A percentile compares a stretch with the other conserved stretches of the same genome.
These are phyloP conservation scores for Epicoccum nigrum DNA, from an alignment of 2,329 filamentous ascomycete species.

Conservation along the genomic window DNA sequence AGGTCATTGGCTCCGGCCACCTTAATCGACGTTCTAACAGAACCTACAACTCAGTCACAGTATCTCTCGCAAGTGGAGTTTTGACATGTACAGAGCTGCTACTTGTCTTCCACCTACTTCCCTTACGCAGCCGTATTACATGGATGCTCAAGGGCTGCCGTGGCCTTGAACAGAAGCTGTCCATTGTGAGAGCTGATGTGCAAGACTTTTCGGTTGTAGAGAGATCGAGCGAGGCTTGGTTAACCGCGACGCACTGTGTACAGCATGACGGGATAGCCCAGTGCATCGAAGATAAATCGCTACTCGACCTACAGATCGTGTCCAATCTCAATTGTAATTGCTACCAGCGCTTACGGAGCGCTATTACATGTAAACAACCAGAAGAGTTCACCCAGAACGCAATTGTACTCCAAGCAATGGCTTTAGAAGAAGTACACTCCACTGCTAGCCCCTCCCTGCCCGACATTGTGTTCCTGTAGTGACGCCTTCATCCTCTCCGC, in stretches of 20 bases:
- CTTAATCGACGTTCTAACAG: too few species aligned
- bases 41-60: too few species aligned
- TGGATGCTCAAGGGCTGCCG: not conserved
- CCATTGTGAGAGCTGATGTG: slow-evolving; percentile 14
- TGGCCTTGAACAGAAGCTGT: slow-evolving; percentile 14
- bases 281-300: too few species aligned
- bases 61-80: not conserved
- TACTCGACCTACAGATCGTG: too few species aligned
- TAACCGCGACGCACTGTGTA: too few species aligned
- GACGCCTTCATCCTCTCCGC: not conserved
- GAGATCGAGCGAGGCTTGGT: not conserved
- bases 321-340: too few species aligned
- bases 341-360: too few species aligned
- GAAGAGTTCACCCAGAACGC: too few species aligned
- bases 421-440: not conserved
- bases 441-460: not conserved
- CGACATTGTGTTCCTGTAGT: not conserved
- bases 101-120: too few species aligned
- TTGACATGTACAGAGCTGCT: not conserved
- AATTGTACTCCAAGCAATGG: not conserved
- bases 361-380: too few species aligned
- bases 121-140: not conserved
- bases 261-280: too few species aligned
- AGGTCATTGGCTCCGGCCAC: too few species aligned
- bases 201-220: slow-evolving; percentile 4